Base-by-base conservation (phyloP, 768 basidiomycete species). In the Chiua virens region DNA sequence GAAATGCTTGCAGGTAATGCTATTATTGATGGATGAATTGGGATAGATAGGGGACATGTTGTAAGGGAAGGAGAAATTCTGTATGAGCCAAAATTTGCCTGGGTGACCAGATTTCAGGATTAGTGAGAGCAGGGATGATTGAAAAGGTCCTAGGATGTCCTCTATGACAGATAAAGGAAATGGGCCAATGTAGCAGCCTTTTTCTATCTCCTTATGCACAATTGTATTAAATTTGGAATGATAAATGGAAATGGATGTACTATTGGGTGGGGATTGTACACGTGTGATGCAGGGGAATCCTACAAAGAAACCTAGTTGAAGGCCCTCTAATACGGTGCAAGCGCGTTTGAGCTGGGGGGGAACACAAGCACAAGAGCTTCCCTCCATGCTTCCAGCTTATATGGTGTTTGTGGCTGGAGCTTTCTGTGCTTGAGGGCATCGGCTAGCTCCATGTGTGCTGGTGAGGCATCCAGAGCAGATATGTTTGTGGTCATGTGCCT, bases 11-110 rank as follows among this genome's bases (percentile, higher is more conserved):
- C 21, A 2, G 4, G 34, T 7, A 0, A 47, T 41, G 1, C 9
- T 2, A 2, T 5, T 9, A 14, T 53, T 53, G 8, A 53, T 21
- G 9, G 52, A 53, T 0, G 13, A 25, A 3, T 13, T 8, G 4
- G 41, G 27, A 4, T 21, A 35, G n/a, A 0, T 0, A 0, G n/a
- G 1, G 5, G 22, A 36, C 0, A n/a, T n/a, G 10, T 5, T n/a
- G 17, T 15, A 8, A 4, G 51, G 46, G 1, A 52, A 52, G 0
- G 36, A 48, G 22, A 47, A 52, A 5, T 52, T 52, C 4, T 52
- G 46, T 0, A 52, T 25, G 0, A 52, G 21, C 8, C 35, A 8
- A 6, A 38, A 52, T 30, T 52, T 52, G 1, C 25, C 45, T 8
- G 51, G 40, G 0, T 10, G 8, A 0, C 45, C 25, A 0, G 20